Evolutionary conservation across 768 basidiomycete genomes (phyloP), one percentile per base, ranked within the genome.

Genomic region (Cyclocybe cylindracea): DNA sequence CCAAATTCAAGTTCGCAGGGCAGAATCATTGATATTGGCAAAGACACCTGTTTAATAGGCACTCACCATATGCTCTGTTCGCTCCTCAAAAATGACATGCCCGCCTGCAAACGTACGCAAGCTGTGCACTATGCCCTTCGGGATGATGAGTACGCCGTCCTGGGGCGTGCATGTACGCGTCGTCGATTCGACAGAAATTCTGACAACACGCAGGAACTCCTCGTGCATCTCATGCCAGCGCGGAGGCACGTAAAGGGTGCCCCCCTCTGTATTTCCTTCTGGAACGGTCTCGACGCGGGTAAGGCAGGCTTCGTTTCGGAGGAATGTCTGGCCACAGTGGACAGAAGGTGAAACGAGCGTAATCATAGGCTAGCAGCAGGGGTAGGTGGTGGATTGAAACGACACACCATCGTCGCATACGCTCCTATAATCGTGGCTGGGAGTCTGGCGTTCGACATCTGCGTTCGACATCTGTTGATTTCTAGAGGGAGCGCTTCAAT

Each of bases 221-320:
- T 70, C 67, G 46, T 72, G 66, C 4, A 46, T 60, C 31, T 70
- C 68, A 37, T 73, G 70, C 70, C 70, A 71, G 39, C 71, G 70
- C 0, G 58, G 63, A 2, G 68, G 66, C 0, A 69, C 70, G 10
- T 55, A 50, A 14, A 73, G 55, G 1, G 53, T 48, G 13, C 67
- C 65, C 3, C 58, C 59, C 33, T 68, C 65, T 3, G 59, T 43
- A 18, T 54, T 57, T 18, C 57, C 64, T n/a, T n/a, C n/a, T n/a
- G n/a, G n/a, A 16, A 61, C 54, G 32, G 66, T 46, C 13, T 59
- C 57, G 3, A 59, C 58, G 36, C 63, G 62, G 16, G 60, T 47
- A 29, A 70, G 44, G 51, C 65, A 69, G 13, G 63, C 50, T 14
- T 63, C 59, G 45, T 67, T 63, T 13, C 60, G 62, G 32, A 72